Evolutionary conservation across 768 basidiomycete species (phyloP), one percentile per base, ranked within the genome.

Genomic region (Agrocybe chaxingu): DNA sequence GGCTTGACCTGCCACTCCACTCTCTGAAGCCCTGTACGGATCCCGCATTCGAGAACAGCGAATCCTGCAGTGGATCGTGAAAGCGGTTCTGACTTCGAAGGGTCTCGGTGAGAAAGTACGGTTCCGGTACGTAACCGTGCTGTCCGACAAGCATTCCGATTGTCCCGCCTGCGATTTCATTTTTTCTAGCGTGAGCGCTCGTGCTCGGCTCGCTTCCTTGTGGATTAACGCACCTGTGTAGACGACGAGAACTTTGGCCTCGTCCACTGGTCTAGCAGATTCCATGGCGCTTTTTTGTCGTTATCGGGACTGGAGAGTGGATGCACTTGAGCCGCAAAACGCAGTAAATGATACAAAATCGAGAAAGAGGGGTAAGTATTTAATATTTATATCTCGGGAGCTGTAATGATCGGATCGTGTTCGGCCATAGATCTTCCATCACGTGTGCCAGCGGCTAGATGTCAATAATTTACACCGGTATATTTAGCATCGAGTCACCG

Each of bases 21-120:
- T 83, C 74, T 51, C 87, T 74, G 63, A 85, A 96, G 4, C 87
- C 84, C 62, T 87, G 81, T 7, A 94, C 85, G 16, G 91, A 87
- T 6, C 75, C 71, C 0, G 90, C 81, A 57, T 92, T 81, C 1
- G 90, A 91, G 61, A 91, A 93, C 18, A 96, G 70, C 0, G 92
- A 94, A 52, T 91, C 85, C 64, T 89, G 87, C 18, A 84, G 69
- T 3, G 94, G 95, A 57, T 98, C 95, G 66, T 98, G 91, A 61
- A 98, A 98, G 9, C 95, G 83, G 35, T 80, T 81, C 67, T 94
- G 91, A 57, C 85, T 85, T 57, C 79, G 74, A 29, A 96, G 78
- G 0, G 86, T 91, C 66, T 92, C 87, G 4, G 90, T 92, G 54
- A 95, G 72, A 64, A 92, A 94, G 58, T 85, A 86, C 0, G 91